Evolutionary conservation across 2,329 filamentous ascomycete genomes (phyloP).

Genomic region (Aspergillus fischeri): DNA sequence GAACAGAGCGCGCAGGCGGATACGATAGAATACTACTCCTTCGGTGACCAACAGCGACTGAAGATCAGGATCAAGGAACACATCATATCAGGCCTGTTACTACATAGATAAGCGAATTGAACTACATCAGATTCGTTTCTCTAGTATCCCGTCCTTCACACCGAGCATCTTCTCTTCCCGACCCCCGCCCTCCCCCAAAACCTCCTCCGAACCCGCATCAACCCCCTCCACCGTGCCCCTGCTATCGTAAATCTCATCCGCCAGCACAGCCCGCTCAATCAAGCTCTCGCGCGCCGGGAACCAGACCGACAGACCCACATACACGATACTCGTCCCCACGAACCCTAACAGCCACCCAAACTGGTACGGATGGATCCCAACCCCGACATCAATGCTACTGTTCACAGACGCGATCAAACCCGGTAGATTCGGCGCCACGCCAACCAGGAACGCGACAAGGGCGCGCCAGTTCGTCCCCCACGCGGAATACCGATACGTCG

Average conservation of each 20-base stretch:
- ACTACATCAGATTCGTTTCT: background rate
- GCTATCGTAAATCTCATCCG: slow-evolving; percentile 35
- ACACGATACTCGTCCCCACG: slow-evolving; percentile 52
- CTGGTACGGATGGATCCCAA: slow-evolving; percentile 55
- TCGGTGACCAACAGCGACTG: no score
- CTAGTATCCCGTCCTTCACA: background rate
- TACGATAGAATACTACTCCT: no score
- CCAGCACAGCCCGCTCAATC: slow-evolving; percentile 35
- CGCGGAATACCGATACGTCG: slow-evolving; percentile 50
- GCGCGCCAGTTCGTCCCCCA: slow-evolving; percentile 58
- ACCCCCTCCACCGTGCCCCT: slow-evolving; percentile 11
- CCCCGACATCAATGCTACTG: slow-evolving; percentile 32
- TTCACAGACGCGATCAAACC: slow-evolving; percentile 49
- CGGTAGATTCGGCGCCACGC: slow-evolving; percentile 54
- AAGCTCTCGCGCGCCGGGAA: slow-evolving; percentile 51
- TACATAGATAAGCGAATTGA: no score
- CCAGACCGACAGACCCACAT: slow-evolving; percentile 46
- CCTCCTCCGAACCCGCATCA: slow-evolving; percentile 4
- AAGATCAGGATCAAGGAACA: no score
- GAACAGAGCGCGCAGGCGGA: no score
- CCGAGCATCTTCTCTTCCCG: slow-evolving; percentile 9
- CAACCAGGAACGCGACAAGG: slow-evolving; percentile 53
- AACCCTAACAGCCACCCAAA: slow-evolving; percentile 67
- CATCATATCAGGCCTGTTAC: no score
- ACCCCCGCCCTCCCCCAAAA: background rate